Evolutionary conservation across 2,329 filamentous ascomycete species (phyloP).

Genomic region (Sordariomycetes sp.): DNA sequence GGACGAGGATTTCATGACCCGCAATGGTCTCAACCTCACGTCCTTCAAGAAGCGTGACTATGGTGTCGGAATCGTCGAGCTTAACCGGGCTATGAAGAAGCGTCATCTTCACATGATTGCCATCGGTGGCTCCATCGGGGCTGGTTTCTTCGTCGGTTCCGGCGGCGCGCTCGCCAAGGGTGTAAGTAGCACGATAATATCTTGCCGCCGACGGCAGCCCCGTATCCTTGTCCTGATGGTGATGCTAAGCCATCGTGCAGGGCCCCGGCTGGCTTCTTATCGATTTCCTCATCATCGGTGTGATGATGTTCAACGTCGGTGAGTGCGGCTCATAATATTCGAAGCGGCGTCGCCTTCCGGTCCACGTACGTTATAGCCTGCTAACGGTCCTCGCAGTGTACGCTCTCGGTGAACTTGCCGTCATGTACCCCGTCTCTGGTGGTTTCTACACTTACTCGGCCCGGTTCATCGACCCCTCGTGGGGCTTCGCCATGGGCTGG

Average conservation of each 20-base stretch:
- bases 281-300: slow-evolving; percentile 40
- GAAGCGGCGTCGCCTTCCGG: background rate
- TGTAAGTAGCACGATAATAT: slow-evolving; percentile 18
- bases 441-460: slow-evolving; percentile 49
- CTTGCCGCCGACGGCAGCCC: background rate
- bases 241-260: slow-evolving; percentile 3
- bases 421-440: slow-evolving; percentile 49
- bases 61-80: slow-evolving; percentile 18
- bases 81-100: slow-evolving; percentile 35
- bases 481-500: slow-evolving; percentile 41
- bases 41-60: slow-evolving; percentile 23
- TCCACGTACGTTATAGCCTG: background rate
- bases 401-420: slow-evolving; percentile 46
- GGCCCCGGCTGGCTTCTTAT: slow-evolving; percentile 30
- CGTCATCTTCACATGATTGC: slow-evolving; percentile 51
- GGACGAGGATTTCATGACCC: slow-evolving; percentile 19
- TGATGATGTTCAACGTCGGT: slow-evolving; percentile 47
- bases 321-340: slow-evolving; percentile 5
- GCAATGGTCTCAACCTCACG: slow-evolving; percentile 21
- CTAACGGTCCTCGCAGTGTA: slow-evolving; percentile 22
- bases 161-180: slow-evolving; percentile 38
- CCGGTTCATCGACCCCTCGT: slow-evolving; percentile 49
- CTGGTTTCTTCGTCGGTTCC: slow-evolving; percentile 50
- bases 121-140: slow-evolving; percentile 47
- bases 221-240: background rate